A percentile compares a stretch with the other conserved stretches of the same genome.
These are phyloP conservation scores for Podaxis mareebaensis DNA, from an alignment of 768 basidiomycete species.

Conservation along the genomic window DNA sequence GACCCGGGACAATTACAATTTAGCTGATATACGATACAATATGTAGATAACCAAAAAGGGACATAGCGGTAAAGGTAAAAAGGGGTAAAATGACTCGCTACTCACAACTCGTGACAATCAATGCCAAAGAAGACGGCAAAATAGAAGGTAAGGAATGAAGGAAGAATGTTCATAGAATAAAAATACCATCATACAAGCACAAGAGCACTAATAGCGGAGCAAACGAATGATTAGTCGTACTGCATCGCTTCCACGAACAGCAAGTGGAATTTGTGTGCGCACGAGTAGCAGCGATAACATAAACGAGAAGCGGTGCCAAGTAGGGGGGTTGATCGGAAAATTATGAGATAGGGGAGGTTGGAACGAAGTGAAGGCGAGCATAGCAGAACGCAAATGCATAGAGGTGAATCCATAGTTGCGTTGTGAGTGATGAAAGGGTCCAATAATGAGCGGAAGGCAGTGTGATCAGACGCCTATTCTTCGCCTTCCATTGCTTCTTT, in stretches of 20 bases:
- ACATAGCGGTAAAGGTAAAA: no score
- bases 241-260: neutral
- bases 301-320: no score
- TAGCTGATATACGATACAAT: no score
- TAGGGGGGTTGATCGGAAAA: no score
- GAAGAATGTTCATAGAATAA: neutral
- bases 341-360: neutral
- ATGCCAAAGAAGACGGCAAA: neutral
- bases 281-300: neutral
- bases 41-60: no score
- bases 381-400: neutral
- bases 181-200: neutral
- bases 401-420: no score
- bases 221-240: neutral
- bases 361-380: neutral
- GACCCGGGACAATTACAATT: no score
- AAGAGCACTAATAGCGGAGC: neutral
- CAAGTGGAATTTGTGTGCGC: neutral
- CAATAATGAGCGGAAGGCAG: neutral
- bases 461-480: neutral
- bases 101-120: no score
- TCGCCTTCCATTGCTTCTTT: conserved; percentile 70
- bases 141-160: neutral
- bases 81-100: no score
- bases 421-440: neutral